Evolutionary conservation across 1,284 basidiomycete genomes (phyloP), one percentile per base, ranked within the genome.

Genomic region (Bjerkandera adusta): DNA sequence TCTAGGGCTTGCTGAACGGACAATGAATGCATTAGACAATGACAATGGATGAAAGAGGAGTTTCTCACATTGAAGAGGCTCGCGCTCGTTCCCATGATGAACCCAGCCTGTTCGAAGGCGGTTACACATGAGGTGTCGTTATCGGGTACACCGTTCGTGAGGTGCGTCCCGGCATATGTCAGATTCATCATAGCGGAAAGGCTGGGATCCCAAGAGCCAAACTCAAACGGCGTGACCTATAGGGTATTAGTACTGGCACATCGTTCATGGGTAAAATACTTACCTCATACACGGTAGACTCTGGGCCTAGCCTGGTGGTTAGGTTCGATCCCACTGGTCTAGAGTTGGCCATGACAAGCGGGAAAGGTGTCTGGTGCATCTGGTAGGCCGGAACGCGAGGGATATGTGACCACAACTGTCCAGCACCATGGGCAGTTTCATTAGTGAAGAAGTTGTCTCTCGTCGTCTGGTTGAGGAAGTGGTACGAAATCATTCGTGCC

Each of bases 121-220:
- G 70, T 75, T 12, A 84, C 78, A 55, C 85, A 88, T 2, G 73
- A 62, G 2, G 76, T 76, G 2, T 67, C 58, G 51, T 76, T 77
- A 13, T 60, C 61, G 1, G 81, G 72, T 47, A 64, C 60, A 5
- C 79, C 79, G 47, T 81, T 72, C 12, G 61, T 58, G 11, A 86
- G 61, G 51, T 73, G 70, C 0, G 85, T 86, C 10, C 85, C 85
- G 5, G 70, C 70, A 56, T 77, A 83, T 0, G 75, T 67, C 27
- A 81, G 61, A 51, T 82, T 79, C 57, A 78, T 70, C 60, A 79
- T 82, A 0, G 80, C 76, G 29, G 77, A 77, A 4, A 88, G 63
- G 45, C 64, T 69, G 5, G 83, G 81, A 57, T 88, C 85, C 66
- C 74, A 88, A 2, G 83, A 85, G 4, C 81, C 85, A 49, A 83